Conservation (phyloP, 2,329 filamentous ascomycete species). For the Botryotinia narcissicola region DNA sequence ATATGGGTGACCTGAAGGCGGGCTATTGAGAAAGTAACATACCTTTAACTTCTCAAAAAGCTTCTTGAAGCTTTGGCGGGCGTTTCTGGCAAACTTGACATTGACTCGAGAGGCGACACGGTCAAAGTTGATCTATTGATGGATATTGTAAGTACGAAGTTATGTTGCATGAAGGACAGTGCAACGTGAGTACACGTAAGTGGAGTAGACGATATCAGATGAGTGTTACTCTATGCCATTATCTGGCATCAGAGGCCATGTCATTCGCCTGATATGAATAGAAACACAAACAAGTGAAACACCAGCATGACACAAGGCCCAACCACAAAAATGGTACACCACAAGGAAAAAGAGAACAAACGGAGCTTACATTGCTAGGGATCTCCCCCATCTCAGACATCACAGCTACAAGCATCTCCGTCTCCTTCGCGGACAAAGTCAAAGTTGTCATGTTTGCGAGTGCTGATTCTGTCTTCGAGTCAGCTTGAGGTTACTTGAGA, state of each 20-base stretch:
- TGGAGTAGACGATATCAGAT: not conserved
- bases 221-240: not conserved
- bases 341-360: not conserved
- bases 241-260: not conserved
- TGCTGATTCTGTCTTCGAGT: not conserved
- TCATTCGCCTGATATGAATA: not conserved
- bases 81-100: slow-evolving; percentile 45
- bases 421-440: slow-evolving; percentile 21
- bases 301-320: too few species aligned
- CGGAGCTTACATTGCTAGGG: slow-evolving; percentile 16
- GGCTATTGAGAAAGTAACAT: not conserved
- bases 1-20: too few species aligned
- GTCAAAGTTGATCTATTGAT: slow-evolving; percentile 42
- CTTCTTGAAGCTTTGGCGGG: slow-evolving; percentile 30
- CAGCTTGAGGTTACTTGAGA: not conserved
- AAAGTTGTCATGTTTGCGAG: slow-evolving; percentile 11
- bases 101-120: slow-evolving; percentile 40
- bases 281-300: not conserved
- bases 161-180: not conserved
- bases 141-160: not conserved
- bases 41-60: slow-evolving; percentile 29
- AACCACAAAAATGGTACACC: accelerated
- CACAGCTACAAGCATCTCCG: slow-evolving; percentile 22
- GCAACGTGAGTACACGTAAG: not conserved
- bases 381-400: slow-evolving; percentile 24